phyloP scores from a whole-genome alignment of 495 filamentous ascomycete species.

The Hyaloscypha bicolor region DNA sequence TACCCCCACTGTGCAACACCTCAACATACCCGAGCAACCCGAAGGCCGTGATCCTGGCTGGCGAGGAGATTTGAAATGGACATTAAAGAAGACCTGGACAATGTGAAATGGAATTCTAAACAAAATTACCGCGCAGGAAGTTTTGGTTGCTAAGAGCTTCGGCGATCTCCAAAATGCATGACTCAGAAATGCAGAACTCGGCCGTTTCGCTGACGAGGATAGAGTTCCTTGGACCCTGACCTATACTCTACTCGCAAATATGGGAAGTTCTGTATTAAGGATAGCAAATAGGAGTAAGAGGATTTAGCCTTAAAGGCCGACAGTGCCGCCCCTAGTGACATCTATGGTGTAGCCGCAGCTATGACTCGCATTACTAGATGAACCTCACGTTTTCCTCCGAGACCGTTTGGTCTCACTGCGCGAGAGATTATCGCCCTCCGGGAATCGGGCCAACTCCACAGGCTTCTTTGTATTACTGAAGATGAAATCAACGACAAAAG shows the following conservation, averaged over 20 bases:
- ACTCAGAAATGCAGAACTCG: constrained; percentile 10
- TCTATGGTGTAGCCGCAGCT: no score
- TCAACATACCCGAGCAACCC: constrained; percentile 26
- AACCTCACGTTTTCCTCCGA: background rate
- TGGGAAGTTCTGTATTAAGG: constrained; percentile 38
- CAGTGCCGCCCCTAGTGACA: no score
- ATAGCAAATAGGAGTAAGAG: background rate
- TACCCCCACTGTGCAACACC: constrained; percentile 35
- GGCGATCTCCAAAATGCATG: constrained; percentile 8
- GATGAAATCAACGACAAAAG: constrained; percentile 40
- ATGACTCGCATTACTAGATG: no score
- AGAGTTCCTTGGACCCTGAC: constrained; percentile 36
- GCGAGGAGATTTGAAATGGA: background rate
- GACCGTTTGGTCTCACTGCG: background rate
- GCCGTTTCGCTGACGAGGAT: constrained; percentile 12
- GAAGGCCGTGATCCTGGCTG: background rate
- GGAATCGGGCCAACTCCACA: background rate
- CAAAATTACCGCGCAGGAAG: constrained; percentile 34
- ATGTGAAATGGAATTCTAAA: constrained; percentile 30
- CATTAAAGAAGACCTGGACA: background rate
- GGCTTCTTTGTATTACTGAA: constrained; percentile 12
- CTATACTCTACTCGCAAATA: constrained; percentile 43
- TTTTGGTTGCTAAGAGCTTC: constrained; percentile 17
- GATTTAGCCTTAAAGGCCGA: no score
- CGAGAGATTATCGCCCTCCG: background rate